phyloP scores from a whole-genome alignment of 306 rosid genomes.

The Malus orientalis region DNA sequence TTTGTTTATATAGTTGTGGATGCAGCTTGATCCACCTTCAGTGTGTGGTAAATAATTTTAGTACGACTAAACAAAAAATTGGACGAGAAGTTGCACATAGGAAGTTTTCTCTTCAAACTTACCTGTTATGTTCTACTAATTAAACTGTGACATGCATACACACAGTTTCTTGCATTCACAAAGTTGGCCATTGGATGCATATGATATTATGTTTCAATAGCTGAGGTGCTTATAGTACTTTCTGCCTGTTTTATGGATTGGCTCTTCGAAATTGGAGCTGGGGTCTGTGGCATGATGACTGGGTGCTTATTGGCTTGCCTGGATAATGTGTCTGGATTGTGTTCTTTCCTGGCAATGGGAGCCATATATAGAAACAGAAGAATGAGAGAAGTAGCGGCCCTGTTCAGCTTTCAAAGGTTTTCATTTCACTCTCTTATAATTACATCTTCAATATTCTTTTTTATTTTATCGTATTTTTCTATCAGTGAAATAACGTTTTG shows the following conservation, averaged over 20 bases:
- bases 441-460: neutral
- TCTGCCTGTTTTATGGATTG: conserved; percentile 65
- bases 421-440: conserved; percentile 11
- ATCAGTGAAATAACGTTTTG: neutral
- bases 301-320: conserved; percentile 62
- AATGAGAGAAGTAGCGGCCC: conserved; percentile 66
- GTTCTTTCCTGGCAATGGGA: conserved; percentile 78
- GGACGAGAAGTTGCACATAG: neutral
- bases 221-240: conserved; percentile 59
- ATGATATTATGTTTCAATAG: neutral
- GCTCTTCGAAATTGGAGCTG: conserved; percentile 99
- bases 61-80: neutral
- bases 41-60: neutral
- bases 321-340: conserved; percentile 70
- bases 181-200: neutral
- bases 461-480: neutral
- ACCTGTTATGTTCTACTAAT: neutral
- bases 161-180: neutral
- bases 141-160: neutral
- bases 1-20: neutral
- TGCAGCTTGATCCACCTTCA: neutral
- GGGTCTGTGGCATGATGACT: conserved; percentile 72
- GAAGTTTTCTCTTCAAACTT: neutral
- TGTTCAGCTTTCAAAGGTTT: conserved; percentile 95
- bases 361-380: conserved; percentile 78